Base-by-base conservation (phyloP, 441 rosid species). In the Bruguiera hainesii region DNA sequence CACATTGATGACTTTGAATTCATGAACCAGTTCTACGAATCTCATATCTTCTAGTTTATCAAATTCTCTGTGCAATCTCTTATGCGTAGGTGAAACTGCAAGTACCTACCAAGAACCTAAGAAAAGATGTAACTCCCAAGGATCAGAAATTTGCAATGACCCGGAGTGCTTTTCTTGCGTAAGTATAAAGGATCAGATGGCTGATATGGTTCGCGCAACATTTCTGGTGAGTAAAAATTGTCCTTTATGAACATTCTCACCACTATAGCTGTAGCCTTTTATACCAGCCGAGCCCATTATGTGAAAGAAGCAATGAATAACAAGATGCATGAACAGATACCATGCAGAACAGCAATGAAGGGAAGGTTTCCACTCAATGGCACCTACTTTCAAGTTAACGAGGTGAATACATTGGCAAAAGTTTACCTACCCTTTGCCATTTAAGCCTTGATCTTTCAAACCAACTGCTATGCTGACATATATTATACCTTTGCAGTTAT, bases 351-450 rank as follows among this genome's bases (percentile, higher is more conserved):
- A 73, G 99, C 98, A 56, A 91, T 82, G 97, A 82, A 90, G 82
- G 99, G 99, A 85, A 88, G 95, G 64, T 95, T 95, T 74, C 99
- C 99, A 10, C 84, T 95, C 28, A 95, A 95, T 65, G 98, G 99
- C 61, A 95, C 99, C 4, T 95, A 95, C 73, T 95, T 91, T 73
- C 99, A 95, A 83, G 96, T 95, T 9, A 95, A 95, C 49, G 98
- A 95, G 96, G 97, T 86, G 78, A 75, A 25, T 31, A 35, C 29
- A 42, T 42, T 11, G 46, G 48, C 48, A 42, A 42, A 42, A 13
- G 3, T 42, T 13, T 42, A 42, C 18, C 16, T 42, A 42, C 48
- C 5, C 16, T 42, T 42, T 42, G 1, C 48, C 48, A 42, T 42
- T 13, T 42, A 42, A 42, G 48, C 5, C 29, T 23, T 42, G 15